A percentile compares a stretch with the other conserved stretches of the same genome.
Conservation (phyloP, 768 basidiomycete species). For the Zangia roseola region DNA sequence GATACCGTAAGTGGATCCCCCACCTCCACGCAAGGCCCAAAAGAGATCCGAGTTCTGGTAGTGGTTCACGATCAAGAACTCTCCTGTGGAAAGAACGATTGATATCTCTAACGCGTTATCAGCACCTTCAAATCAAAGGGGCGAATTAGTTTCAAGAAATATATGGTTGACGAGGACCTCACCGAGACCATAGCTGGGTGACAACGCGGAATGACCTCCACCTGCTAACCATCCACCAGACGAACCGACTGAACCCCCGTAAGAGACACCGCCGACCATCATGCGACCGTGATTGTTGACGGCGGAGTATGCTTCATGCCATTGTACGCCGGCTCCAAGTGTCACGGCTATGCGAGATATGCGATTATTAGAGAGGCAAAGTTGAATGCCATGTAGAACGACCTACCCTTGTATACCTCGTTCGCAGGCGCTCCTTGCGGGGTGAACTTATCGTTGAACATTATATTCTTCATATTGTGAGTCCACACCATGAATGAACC, state of each 20-base stretch:
- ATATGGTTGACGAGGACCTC: neutral
- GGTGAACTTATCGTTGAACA: slow-evolving; percentile 28
- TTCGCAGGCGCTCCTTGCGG: slow-evolving; percentile 32
- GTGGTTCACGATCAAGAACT: slow-evolving; percentile 37
- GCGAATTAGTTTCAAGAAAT: neutral
- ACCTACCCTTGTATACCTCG: slow-evolving; percentile 24
- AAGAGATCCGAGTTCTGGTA: slow-evolving; percentile 48
- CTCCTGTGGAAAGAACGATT: slow-evolving; percentile 43
- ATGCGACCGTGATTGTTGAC: slow-evolving; percentile 38
- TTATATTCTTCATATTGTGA: slow-evolving; percentile 41
- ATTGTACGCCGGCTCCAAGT: slow-evolving; percentile 47
- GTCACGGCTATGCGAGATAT: slow-evolving; percentile 28
- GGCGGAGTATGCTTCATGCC: slow-evolving; percentile 44
- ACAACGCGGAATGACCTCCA: slow-evolving; percentile 45
- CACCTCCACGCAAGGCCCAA: slow-evolving; percentile 55
- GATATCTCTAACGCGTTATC: slow-evolving; percentile 51
- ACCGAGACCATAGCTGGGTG: slow-evolving; percentile 46
- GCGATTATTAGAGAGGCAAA: slow-evolving; percentile 12
- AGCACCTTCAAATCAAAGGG: slow-evolving; percentile 38
- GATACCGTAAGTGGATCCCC: slow-evolving; percentile 50
- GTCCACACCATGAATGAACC: slow-evolving; percentile 44
- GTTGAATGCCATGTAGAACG: neutral
- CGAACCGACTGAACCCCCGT: slow-evolving; percentile 43
- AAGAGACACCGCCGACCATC: slow-evolving; percentile 45
- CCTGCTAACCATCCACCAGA: slow-evolving; percentile 52